These are phyloP conservation scores for Sporisorium iseilematis-ciliati DNA, from an alignment of 1,284 basidiomycete genomes.

Conservation along the genomic window DNA sequence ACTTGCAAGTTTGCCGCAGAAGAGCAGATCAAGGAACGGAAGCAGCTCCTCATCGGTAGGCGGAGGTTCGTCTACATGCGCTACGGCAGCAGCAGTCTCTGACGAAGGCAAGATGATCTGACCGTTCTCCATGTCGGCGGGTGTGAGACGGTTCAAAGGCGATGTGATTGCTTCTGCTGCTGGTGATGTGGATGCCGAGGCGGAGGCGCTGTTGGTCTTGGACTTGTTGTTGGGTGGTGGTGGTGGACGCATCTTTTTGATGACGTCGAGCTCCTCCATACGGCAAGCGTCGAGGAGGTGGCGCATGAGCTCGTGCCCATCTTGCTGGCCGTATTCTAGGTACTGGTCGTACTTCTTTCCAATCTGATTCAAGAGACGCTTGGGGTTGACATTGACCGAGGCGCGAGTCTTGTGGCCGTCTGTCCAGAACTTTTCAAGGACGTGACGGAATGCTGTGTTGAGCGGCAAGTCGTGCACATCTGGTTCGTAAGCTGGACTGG, in stretches of 20 bases:
- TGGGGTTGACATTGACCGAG: slow-evolving; percentile 66
- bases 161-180: background rate
- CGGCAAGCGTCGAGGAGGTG: slow-evolving; percentile 91
- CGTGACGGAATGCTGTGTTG: slow-evolving; percentile 59
- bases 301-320: slow-evolving; percentile 90
- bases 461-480: slow-evolving; percentile 50
- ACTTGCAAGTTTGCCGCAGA: slow-evolving; percentile 86
- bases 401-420: slow-evolving; percentile 29
- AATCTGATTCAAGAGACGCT: slow-evolving; percentile 76
- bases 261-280: slow-evolving; percentile 91
- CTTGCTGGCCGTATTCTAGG: slow-evolving; percentile 84
- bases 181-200: slow-evolving; percentile 2
- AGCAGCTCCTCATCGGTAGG: slow-evolving; percentile 73
- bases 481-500: slow-evolving; percentile 27
- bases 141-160: slow-evolving; percentile 13
- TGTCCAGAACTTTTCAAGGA: slow-evolving; percentile 59
- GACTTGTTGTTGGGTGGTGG: slow-evolving; percentile 69
- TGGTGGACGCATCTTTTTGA: slow-evolving; percentile 79
- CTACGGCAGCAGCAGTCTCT: background rate
- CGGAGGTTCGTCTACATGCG: background rate
- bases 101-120: slow-evolving; percentile 16
- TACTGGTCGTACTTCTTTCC: slow-evolving; percentile 92
- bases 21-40: slow-evolving; percentile 87
- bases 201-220: slow-evolving; percentile 35
- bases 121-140: slow-evolving; percentile 30